Evolutionary conservation across 495 filamentous ascomycete genomes (phyloP), one percentile per base, ranked within the genome.

Genomic region (Paragyromitra xinjiangensis): DNA sequence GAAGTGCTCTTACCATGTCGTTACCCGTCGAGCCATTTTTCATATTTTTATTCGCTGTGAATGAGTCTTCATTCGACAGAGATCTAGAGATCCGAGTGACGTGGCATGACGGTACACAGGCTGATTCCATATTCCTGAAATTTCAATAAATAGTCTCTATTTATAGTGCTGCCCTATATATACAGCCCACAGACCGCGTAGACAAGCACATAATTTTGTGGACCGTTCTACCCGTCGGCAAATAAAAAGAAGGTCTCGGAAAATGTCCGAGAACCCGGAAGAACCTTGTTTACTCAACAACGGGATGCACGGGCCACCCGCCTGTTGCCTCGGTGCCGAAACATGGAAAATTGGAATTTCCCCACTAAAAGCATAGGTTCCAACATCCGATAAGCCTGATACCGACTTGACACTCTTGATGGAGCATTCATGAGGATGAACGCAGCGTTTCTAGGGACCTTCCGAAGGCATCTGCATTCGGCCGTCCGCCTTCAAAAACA

Each of bases 271-370:
- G 39, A 55, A 42, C n/a, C 69, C 7, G 64, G 55, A 53, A 64
- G 62, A 42, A 26, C 19, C 16, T 61, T 50, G 67, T 64, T 76
- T 76, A 71, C 73, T 76, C 59, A 76, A 50, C 73, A 62, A 19
- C 22, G 12, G 14, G 22, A 42, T n/a, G 71, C 64, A 75, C 51
- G 12, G 71, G 29, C 66, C 65, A 69, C 39, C 8, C 22, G 1
- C 22, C 22, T 56, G 34, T 9, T 58, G 42, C 56, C 55, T 62
- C 68, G 24, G 68, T 42, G 59, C 29, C 42, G n/a, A 45, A 45
- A 72, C 29, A 34, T 34, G 29, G 29, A 34, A 34, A 44, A 11
- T 24, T 7, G 22, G 14, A 42, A 19, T 45, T 26, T 59, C 62
- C 50, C 26, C 42, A 9, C 16, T 24, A 70, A 61, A 16, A 2